Base-by-base conservation (phyloP, 2,329 filamentous ascomycete species). In the Neopestalotiopsis sp. region DNA sequence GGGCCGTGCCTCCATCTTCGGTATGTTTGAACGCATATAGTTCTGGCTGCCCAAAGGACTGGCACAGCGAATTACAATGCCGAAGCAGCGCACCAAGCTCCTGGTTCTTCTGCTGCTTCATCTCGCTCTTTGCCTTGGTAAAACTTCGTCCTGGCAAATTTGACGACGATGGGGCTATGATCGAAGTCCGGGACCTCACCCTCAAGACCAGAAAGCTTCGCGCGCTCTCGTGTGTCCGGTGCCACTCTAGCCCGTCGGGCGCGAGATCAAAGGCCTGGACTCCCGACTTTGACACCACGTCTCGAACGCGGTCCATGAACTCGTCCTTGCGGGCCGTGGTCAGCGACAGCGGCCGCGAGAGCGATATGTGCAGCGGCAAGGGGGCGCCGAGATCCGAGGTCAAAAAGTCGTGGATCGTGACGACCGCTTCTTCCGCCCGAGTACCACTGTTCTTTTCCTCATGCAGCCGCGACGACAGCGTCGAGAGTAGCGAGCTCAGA, bases 191-290 rank as follows among this genome's bases (percentile, higher is more conserved):
- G 5, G 20, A 42, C 13, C 32, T n/a, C n/a, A 95, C 86, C 28
- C 89, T 86, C 62, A 98, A 79, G 2, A 98, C 93, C 5, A 98
- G 86, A 77, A 99, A 99, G 80, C 92, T 95, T 59, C 96, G 89
- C 86, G 91, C 76, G 74, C 90, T 87, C 75, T 86, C 86, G 28
- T 78, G 87, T 62, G 82, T 87, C 73, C 80, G 84, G 76, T 85
- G 86, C 86, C 86, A 89, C 42, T 80, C 80, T 14, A 88, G 73
- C 0, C 76, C 78, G 4, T 66, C 61, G 0, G 83, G 81, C 3
- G 67, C 77, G n/a, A 89, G 78, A 5, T 74, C 69, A 67, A 86
- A 86, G 45, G 78, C 76, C 5, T 66, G 70, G 72, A 87, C 77
- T 38, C 79, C 72, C 58, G 82, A 83, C 3, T 76, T 69, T 63